phyloP scores from a whole-genome alignment of 345 rosid species.

The Stellera chamaejasme region DNA sequence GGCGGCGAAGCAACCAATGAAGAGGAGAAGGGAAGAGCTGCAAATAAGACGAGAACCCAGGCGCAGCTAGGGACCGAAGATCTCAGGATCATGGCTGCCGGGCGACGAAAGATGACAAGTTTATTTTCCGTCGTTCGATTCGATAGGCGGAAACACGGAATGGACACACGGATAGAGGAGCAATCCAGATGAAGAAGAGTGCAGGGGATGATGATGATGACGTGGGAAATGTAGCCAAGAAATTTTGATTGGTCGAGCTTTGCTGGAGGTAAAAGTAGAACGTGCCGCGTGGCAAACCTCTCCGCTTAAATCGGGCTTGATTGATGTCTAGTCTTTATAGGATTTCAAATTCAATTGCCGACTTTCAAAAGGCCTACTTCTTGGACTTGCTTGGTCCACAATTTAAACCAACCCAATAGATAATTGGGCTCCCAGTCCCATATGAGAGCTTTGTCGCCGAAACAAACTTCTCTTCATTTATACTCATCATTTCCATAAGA shows the following conservation, averaged over 20 bases:
- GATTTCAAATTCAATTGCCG: too few relatives aligned
- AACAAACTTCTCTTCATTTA: too few relatives aligned
- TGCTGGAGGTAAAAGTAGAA: too few relatives aligned
- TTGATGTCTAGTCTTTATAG: too few relatives aligned
- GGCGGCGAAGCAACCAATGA: slow-evolving; percentile 38
- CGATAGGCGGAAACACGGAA: neutral
- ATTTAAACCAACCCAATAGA: too few relatives aligned
- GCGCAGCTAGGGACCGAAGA: slow-evolving; percentile 12
- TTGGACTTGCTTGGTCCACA: too few relatives aligned
- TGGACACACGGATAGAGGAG: slow-evolving; percentile 8
- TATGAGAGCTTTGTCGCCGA: too few relatives aligned
- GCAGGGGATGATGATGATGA: slow-evolving; percentile 36
- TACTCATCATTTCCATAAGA: too few relatives aligned
- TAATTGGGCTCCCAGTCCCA: too few relatives aligned
- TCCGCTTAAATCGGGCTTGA: too few relatives aligned
- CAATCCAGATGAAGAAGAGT: slow-evolving; percentile 10
- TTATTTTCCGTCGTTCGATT: neutral
- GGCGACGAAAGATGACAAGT: slow-evolving; percentile 2
- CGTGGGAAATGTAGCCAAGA: slow-evolving; percentile 35
- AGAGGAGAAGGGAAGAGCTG: slow-evolving; percentile 21
- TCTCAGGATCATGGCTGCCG: slow-evolving; percentile 15
- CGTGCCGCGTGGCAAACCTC: too few relatives aligned
- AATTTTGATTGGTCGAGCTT: slow-evolving; percentile 13
- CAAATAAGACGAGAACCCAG: slow-evolving; percentile 27
- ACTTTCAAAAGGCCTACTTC: too few relatives aligned